Percentiles rank a stretch among this genome's conserved stretches.
Conservation (phyloP, 345 rosid genomes). For the Gossypium longicalyx region DNA sequence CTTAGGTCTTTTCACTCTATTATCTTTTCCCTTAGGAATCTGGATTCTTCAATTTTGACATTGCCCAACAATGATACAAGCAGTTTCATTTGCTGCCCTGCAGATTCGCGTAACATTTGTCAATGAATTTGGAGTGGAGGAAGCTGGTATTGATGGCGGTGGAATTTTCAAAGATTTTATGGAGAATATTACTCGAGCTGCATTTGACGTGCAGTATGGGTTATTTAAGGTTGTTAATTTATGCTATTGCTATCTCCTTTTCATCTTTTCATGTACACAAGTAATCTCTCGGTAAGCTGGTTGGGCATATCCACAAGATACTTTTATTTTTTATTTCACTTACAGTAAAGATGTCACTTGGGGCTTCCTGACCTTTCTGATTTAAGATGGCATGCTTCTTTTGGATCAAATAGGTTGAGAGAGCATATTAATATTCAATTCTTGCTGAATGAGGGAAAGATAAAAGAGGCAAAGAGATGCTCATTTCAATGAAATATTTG, state of each 20-base stretch:
- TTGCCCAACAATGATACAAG: background rate
- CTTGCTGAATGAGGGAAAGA: background rate
- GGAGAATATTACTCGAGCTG: conserved; percentile 96
- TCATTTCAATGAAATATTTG: background rate
- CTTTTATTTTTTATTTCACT: background rate
- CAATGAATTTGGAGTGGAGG: conserved; percentile 98
- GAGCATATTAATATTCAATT: background rate
- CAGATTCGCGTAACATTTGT: conserved; percentile 95
- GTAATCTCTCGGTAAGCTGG: background rate
- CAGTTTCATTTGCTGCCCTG: conserved; percentile 21
- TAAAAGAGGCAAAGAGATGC: background rate
- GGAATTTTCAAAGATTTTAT: conserved; percentile 99
- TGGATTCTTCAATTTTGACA: conserved; percentile 11
- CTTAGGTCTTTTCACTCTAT: conserved; percentile 7
- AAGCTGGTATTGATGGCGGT: conserved; percentile 99
- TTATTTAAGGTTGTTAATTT: conserved; percentile 69
- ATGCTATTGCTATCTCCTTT: background rate
- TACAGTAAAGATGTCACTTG: background rate
- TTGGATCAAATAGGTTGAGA: background rate
- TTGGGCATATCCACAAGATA: background rate
- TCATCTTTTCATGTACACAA: background rate
- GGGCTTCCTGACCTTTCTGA: background rate
- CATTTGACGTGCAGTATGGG: conserved; percentile 95
- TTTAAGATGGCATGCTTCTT: background rate
- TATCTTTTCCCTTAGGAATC: conserved; percentile 5